Evolutionary conservation across 169 alveolate species (phyloP), one percentile per base, ranked within the genome.

Genomic region (Blepharisma undulans): DNA sequence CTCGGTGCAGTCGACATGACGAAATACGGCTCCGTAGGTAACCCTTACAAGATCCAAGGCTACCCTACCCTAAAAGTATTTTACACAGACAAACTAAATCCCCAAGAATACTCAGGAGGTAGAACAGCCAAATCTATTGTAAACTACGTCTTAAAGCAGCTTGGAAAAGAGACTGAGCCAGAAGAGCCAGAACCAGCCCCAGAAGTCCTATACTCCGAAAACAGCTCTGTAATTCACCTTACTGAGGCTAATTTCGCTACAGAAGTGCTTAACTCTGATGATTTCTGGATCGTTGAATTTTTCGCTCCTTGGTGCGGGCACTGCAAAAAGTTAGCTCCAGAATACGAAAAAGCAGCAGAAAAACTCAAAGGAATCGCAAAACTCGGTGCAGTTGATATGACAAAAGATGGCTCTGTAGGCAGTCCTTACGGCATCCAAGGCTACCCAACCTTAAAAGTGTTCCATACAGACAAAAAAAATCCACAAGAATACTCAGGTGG

Each of bases 11-110:
- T 96, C n/a, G 91, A 76, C 8, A 89, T 91, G 59, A 81, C 93
- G 18, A 92, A 85, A 27, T 94, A 36, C 19, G 33, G 80, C 29
- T 0, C 29, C 10, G 74, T 92, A 8, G 95, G 93, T 16, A 84
- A 91, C n/a, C 91, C 92, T 14, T 92, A 90, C 72, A n/a, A 72
- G 36, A 98, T 99, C 66, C 94, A 96, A 94, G 99, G 99, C 19
- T 98, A 96, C 95, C 99, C 99, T 34, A 98, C 99, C 14, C 93
- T 99, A n/a, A 93, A 98, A 85, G 97, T 96, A 95, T 98, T 99
- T 78, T 95, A 96, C 87, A 98, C 98, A 29, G 94, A 98, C 81
- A 98, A 98, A 88, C 80, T 61, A n/a, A 25, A 22, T 25, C 98
- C 99, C 29, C 86, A 88, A 33, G 98, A 94, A 59, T 98, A 97